phyloP scores from a whole-genome alignment of 148 eudicot species.

The Vaccinium vitisidaea region DNA sequence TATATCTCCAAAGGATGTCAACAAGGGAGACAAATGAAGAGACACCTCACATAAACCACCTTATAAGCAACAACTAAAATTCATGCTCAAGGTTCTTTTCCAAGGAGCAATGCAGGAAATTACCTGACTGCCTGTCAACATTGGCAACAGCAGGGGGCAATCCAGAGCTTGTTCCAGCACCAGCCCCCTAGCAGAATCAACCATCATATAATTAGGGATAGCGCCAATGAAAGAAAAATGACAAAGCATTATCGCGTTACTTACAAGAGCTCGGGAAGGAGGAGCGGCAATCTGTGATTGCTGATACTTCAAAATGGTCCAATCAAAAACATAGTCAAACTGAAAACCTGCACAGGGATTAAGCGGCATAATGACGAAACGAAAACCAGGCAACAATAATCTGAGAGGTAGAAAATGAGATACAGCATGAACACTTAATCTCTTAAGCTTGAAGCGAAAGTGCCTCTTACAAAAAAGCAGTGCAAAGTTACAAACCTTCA shows the following conservation, averaged over 20 bases:
- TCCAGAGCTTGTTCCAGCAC: constrained; percentile 75
- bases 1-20: background rate
- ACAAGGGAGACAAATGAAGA: background rate
- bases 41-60: constrained; percentile 9
- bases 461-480: constrained; percentile 10
- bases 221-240: constrained; percentile 7
- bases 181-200: constrained; percentile 46
- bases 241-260: constrained; percentile 16
- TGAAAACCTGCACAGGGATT: constrained; percentile 66
- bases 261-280: constrained; percentile 67
- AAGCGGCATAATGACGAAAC: background rate
- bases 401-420: background rate
- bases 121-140: constrained; percentile 58
- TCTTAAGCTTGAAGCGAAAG: background rate
- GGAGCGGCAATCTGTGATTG: constrained; percentile 84
- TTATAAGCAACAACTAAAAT: background rate
- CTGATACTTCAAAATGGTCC: constrained; percentile 97
- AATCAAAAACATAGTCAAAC: constrained; percentile 96
- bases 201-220: background rate
- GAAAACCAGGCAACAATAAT: background rate
- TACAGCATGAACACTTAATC: constrained; percentile 1
- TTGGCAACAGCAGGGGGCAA: constrained; percentile 65
- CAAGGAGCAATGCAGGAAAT: constrained; percentile 1
- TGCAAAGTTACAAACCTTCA: constrained; percentile 57
- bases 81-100: background rate